Base-by-base conservation (phyloP, 2,329 filamentous ascomycete genomes). In the Phaeosphaeriaceae sp. region DNA sequence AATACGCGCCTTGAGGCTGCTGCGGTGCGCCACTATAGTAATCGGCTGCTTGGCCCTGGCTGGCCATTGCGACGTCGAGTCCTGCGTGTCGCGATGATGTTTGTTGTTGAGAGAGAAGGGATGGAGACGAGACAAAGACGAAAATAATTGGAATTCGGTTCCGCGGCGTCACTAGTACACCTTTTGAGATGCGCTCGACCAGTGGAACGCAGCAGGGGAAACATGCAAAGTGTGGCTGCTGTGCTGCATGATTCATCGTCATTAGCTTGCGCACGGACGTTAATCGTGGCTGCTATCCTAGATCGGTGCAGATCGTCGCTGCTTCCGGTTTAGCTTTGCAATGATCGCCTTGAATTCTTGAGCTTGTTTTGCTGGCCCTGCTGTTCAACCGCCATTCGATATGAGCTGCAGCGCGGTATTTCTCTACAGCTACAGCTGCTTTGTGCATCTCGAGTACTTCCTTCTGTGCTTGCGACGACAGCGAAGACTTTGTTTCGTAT, bases 11-110 rank as follows among this genome's bases (percentile, higher is more conserved):
- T 53, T 63, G 65, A 42, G 51, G 53, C 62, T 69, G 65, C 56
- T 69, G 56, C 59, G 62, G 58, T 58, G 68, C 67, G 54, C 62
- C 62, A 36, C 67, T 71, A 61, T 81, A 81, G 64, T 81, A 81
- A 54, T 68, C 65, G 4, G 72, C 70, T 41, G 78, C 75, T 66
- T 79, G 74, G 42, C 73, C 73, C 57, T 62, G 71, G 31, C 11
- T 36, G 47, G 73, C 70, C 74, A 76, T 76, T 54, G 56, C 52
- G 52, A 57, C 57, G 45, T 46, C 40, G 17, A 31, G 9, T 41
- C 41, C 33, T 33, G 20, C 33, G 20, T 22, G 17, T 33, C 31
- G 24, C 49, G 7, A 25, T 36, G 45, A 31, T 48, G 48, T 31
- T 19, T 41, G 41, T 4, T 48, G 33, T 33, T n/a, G 47, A 20